These are phyloP conservation scores for Annulohypoxylon bovei DNA, from an alignment of 495 filamentous ascomycete species.

Conservation along the genomic window DNA sequence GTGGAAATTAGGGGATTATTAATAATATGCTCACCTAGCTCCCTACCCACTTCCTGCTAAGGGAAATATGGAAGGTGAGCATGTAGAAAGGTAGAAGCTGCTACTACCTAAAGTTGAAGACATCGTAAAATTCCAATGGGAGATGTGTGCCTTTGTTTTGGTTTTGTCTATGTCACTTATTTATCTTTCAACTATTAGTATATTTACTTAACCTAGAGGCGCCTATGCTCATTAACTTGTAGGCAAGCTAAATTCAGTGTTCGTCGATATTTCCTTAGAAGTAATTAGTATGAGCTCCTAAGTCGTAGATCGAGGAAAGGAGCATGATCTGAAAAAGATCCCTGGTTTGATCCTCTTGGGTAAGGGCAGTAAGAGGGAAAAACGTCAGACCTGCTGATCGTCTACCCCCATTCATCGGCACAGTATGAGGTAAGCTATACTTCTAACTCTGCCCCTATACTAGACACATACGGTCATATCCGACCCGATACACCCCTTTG, in stretches of 20 bases:
- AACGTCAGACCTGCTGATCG: conserved; percentile 17
- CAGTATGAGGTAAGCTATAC: conserved; percentile 21
- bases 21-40: not conserved
- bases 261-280: too few species aligned
- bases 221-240: too few species aligned
- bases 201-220: too few species aligned
- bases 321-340: not conserved
- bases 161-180: too few species aligned
- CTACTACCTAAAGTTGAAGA: not conserved
- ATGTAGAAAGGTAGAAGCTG: too few species aligned
- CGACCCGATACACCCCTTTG: conserved; percentile 22
- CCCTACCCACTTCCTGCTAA: not conserved
- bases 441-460: not conserved
- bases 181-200: too few species aligned
- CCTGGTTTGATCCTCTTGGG: conserved; percentile 3
- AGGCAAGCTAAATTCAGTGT: too few species aligned
- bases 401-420: conserved; percentile 1
- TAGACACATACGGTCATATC: conserved; percentile 5
- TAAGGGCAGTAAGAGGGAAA: conserved; percentile 13
- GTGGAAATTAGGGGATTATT: not conserved
- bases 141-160: too few species aligned
- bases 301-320: not conserved
- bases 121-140: not conserved
- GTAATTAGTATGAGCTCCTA: too few species aligned
- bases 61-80: too few species aligned